A percentile compares a stretch with the other conserved stretches of the same genome.
These are phyloP conservation scores for Neofusicoccum kwambonambiense DNA, from an alignment of 2,329 filamentous ascomycete species.

Conservation along the genomic window DNA sequence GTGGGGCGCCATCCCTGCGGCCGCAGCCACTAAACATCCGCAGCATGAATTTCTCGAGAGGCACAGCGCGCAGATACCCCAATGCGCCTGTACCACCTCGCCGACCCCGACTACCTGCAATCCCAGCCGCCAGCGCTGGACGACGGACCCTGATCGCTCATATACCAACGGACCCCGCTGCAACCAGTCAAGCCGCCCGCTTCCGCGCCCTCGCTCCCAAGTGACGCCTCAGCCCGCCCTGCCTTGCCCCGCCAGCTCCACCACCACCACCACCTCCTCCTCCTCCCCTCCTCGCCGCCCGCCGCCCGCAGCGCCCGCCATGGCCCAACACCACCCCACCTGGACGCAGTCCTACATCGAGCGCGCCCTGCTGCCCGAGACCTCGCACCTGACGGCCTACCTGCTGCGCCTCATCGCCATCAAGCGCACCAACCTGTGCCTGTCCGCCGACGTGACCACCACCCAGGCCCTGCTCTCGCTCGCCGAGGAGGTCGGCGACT, in stretches of 20 bases:
- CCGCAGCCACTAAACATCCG: constrained; percentile 12
- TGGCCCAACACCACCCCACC: constrained; percentile 34
- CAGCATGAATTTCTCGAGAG: constrained; percentile 14
- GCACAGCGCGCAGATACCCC: constrained; percentile 6
- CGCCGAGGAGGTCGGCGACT: constrained; percentile 59
- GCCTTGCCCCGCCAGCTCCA: background rate
- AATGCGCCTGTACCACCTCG: constrained; percentile 10
- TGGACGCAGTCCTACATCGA: constrained; percentile 45
- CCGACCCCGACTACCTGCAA: background rate
- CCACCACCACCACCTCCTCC: background rate
- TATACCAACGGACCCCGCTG: background rate
- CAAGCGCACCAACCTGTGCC: constrained; percentile 53
- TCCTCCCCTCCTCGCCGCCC: background rate
- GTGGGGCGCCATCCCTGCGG: background rate
- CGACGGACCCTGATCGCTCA: constrained; percentile 6
- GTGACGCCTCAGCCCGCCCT: background rate
- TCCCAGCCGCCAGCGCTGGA: background rate
- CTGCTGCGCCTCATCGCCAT: constrained; percentile 50
- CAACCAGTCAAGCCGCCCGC: background rate
- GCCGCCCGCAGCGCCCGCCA: background rate
- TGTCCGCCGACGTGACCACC: constrained; percentile 58
- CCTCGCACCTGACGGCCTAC: constrained; percentile 48
- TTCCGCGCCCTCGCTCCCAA: background rate
- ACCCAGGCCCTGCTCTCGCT: constrained; percentile 56
- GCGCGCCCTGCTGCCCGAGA: constrained; percentile 44